Percentiles rank a stretch among this genome's conserved stretches.
Evolutionary conservation across 2,329 filamentous ascomycete genomes (phyloP).

Genomic region (Clathrospora elynae): DNA sequence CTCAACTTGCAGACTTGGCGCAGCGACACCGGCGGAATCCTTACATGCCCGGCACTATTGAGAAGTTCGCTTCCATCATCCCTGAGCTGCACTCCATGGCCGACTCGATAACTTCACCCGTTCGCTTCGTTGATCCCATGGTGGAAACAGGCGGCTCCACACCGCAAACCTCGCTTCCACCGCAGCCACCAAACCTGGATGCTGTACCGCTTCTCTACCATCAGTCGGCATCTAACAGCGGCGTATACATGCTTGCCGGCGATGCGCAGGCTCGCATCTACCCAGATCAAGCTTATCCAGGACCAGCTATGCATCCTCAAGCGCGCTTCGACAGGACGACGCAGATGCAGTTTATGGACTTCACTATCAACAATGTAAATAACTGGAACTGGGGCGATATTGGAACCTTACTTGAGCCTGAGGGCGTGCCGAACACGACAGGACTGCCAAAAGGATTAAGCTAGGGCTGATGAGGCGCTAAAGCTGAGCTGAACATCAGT

Average conservation of each 20-base stretch:
- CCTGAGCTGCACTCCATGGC: conserved; percentile 46
- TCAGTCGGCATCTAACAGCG: conserved; percentile 32
- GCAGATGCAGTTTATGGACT: conserved; percentile 46
- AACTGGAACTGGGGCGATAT: conserved; percentile 47
- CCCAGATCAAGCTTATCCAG: conserved; percentile 25
- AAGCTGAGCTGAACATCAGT: no score
- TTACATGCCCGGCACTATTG: conserved; percentile 47
- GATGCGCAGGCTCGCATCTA: conserved; percentile 30
- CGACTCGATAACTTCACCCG: conserved; percentile 27
- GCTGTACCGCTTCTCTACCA: conserved; percentile 26
- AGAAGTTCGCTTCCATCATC: conserved; percentile 46
- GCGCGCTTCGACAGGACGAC: conserved; percentile 34
- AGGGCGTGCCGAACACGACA: conserved; percentile 20
- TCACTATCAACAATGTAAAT: conserved; percentile 43
- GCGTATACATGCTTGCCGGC: conserved; percentile 41
- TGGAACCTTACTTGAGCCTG: conserved; percentile 33
- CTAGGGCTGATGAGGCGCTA: no score
- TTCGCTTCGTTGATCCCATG: conserved; percentile 15
- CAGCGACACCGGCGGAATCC: conserved; percentile 40
- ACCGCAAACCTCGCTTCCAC: conserved; percentile 10
- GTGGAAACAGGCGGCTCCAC: conserved; percentile 6
- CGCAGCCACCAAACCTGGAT: conserved; percentile 18
- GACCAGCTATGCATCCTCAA: conserved; percentile 19
- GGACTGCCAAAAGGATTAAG: no score
- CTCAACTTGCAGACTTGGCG: conserved; percentile 44